A percentile compares a stretch with the other conserved stretches of the same genome.
These are phyloP conservation scores for Aspergillus sp. DNA, from an alignment of 2,329 filamentous ascomycete genomes.

Conservation along the genomic window DNA sequence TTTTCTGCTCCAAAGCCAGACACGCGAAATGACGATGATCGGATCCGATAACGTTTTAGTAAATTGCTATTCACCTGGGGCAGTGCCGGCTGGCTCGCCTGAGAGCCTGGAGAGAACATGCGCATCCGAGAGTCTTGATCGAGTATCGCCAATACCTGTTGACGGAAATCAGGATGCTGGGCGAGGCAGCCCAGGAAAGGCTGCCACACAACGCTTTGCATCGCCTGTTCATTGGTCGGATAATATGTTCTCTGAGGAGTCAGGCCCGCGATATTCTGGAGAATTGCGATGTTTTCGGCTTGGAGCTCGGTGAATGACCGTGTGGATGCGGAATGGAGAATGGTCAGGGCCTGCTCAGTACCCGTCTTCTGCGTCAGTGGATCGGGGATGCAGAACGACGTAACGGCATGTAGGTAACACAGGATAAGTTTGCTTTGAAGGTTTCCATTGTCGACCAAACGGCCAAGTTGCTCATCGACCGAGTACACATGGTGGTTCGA, in stretches of 20 bases:
- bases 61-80: constrained; percentile 15
- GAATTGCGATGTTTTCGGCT: constrained; percentile 32
- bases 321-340: constrained; percentile 46
- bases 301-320: constrained; percentile 48
- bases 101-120: constrained; percentile 30
- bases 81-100: not conserved
- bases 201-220: constrained; percentile 52
- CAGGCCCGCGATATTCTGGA: constrained; percentile 42
- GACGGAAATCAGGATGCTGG: constrained; percentile 48
- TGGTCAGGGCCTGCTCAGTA: constrained; percentile 29
- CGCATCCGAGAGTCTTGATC: constrained; percentile 27
- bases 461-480: constrained; percentile 52
- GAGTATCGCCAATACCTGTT: constrained; percentile 38
- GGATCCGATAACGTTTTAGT: constrained; percentile 27
- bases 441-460: constrained; percentile 52
- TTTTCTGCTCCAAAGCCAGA: constrained; percentile 41
- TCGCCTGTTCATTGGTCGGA: constrained; percentile 30
- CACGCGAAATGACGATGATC: constrained; percentile 32
- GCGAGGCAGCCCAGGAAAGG: constrained; percentile 39
- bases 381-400: constrained; percentile 35
- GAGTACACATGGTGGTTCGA: constrained; percentile 45
- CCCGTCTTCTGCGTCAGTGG: constrained; percentile 33
- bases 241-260: constrained; percentile 50
- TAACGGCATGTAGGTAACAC: constrained; percentile 38
- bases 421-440: constrained; percentile 55